A percentile compares a stretch with the other conserved stretches of the same genome.
phyloP scores from a whole-genome alignment of 2,329 filamentous ascomycete species.

The Fusarium compactum region DNA sequence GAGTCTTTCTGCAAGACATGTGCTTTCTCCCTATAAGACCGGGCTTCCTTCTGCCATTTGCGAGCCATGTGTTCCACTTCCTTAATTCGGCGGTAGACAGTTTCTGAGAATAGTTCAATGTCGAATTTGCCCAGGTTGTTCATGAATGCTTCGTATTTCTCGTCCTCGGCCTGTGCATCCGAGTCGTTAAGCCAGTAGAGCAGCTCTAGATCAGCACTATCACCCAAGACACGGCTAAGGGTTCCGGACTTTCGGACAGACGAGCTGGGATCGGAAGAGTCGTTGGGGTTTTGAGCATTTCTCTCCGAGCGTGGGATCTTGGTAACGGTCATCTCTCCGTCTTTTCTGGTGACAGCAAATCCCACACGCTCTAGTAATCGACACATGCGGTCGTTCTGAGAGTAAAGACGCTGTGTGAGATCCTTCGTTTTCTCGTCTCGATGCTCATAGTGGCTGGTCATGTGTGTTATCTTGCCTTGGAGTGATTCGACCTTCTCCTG shows the following conservation, averaged over 20 bases:
- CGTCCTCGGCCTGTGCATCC: constrained; percentile 73
- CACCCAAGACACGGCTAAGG: constrained; percentile 66
- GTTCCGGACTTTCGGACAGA: constrained; percentile 67
- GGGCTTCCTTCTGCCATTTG: constrained; percentile 91
- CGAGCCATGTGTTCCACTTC: constrained; percentile 93
- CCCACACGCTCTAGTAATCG: constrained; percentile 88
- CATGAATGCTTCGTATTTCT: constrained; percentile 81
- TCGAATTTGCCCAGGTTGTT: constrained; percentile 82
- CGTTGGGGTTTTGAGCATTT: constrained; percentile 65
- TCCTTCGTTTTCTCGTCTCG: constrained; percentile 83
- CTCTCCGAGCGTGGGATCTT: constrained; percentile 74
- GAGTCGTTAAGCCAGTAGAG: constrained; percentile 85
- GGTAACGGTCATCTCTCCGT: constrained; percentile 79
- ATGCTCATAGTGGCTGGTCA: constrained; percentile 72
- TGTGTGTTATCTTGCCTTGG: constrained; percentile 63
- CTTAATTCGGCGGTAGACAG: constrained; percentile 88
- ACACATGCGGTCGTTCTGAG: constrained; percentile 85
- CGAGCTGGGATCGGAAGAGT: constrained; percentile 67
- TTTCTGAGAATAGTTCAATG: constrained; percentile 84
- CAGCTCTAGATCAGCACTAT: constrained; percentile 76
- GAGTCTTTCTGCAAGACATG: constrained; percentile 84
- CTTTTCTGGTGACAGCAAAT: constrained; percentile 81
- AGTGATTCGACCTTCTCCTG: constrained; percentile 72
- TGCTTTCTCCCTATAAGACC: constrained; percentile 87
- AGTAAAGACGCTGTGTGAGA: constrained; percentile 83